Percentiles rank a stretch among this genome's conserved stretches.
phyloP scores from a whole-genome alignment of 2,329 filamentous ascomycete genomes.

The Calonectria montana region DNA sequence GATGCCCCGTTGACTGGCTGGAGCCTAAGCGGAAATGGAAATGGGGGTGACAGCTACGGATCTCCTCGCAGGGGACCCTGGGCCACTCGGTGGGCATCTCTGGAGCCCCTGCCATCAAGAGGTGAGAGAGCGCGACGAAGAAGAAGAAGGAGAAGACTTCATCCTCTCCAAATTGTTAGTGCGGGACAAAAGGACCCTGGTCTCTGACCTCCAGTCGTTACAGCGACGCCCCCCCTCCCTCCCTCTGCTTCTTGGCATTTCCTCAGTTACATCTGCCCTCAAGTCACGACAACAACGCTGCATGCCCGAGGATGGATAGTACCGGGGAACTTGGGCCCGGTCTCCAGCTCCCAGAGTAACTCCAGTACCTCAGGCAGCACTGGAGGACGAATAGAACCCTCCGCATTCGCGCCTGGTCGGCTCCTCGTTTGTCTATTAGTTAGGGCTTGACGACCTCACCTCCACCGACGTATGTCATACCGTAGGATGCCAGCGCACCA shows the following conservation, averaged over 20 bases:
- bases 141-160: slow-evolving; percentile 23
- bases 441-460: slow-evolving; percentile 1
- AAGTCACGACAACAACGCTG: slow-evolving; percentile 21
- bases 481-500: slow-evolving; percentile 15
- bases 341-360: background rate
- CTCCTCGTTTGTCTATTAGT: background rate
- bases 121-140: slow-evolving; percentile 18
- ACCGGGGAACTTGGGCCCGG: slow-evolving; percentile 15
- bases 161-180: slow-evolving; percentile 41
- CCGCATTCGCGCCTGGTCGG: background rate
- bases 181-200: slow-evolving; percentile 30
- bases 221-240: slow-evolving; percentile 23
- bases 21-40: slow-evolving; percentile 3
- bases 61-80: slow-evolving; percentile 16
- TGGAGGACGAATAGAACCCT: background rate
- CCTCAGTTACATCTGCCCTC: slow-evolving; percentile 15
- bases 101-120: slow-evolving; percentile 14
- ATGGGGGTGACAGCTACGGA: slow-evolving; percentile 15
- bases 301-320: slow-evolving; percentile 26
- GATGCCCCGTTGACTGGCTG: slow-evolving; percentile 12
- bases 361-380: background rate
- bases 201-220: slow-evolving; percentile 30
- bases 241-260: background rate
- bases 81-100: slow-evolving; percentile 5
- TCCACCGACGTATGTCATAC: slow-evolving; percentile 3